Evolutionary conservation across 371 early-diverging fungal species (phyloP).

Genomic region (Mortierella sp.): DNA sequence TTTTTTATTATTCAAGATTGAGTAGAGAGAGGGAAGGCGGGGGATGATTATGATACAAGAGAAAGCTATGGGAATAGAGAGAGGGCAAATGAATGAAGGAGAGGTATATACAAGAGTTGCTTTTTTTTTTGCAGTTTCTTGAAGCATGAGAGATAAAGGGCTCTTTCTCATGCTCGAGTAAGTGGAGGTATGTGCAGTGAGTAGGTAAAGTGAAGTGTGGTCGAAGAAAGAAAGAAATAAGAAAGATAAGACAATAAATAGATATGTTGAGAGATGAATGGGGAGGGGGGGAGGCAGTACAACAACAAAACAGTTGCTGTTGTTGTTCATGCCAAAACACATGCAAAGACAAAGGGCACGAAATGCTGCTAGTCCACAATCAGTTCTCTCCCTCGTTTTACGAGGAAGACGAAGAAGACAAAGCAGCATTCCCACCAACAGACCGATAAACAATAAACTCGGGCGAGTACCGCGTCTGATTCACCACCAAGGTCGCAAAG

Average conservation of each 20-base stretch:
- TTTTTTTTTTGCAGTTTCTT: not conserved
- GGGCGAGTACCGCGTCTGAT: slow-evolving; percentile 32
- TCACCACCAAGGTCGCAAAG: slow-evolving; percentile 38
- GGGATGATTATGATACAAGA: not conserved
- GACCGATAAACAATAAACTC: slow-evolving; percentile 34
- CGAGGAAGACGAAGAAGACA: not conserved
- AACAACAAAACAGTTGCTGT: not conserved
- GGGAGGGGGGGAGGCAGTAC: no score
- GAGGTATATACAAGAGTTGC: not conserved
- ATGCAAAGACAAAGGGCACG: not conserved
- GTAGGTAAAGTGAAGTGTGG: not conserved
- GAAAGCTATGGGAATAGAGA: not conserved
- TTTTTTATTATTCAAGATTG: no score
- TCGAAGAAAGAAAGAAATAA: not conserved
- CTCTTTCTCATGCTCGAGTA: not conserved
- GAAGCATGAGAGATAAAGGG: not conserved
- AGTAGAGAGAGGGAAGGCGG: not conserved
- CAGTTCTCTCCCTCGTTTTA: not conserved
- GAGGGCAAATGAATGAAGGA: not conserved
- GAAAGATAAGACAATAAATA: not conserved
- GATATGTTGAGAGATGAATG: no score
- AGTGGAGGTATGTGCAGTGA: slow-evolving; percentile 1
- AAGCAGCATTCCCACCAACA: not conserved
- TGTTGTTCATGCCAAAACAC: not conserved
- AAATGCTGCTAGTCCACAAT: not conserved